A percentile compares a stretch with the other conserved stretches of the same genome.
These are phyloP conservation scores for Neurospora sp. DNA, from an alignment of 495 filamentous ascomycete species.

Conservation along the genomic window DNA sequence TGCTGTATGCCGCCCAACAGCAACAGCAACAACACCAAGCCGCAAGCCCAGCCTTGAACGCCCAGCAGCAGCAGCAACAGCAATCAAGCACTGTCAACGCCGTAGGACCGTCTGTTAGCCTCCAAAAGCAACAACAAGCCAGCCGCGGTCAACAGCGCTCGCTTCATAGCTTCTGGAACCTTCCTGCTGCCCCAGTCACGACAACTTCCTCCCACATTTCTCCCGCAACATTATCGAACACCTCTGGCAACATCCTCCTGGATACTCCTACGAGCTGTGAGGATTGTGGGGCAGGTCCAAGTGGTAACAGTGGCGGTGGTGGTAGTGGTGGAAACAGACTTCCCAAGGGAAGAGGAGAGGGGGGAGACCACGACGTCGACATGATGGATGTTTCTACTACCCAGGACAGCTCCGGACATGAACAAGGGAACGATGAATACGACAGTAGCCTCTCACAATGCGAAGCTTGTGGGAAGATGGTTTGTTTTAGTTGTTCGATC, in stretches of 20 bases:
- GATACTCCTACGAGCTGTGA: slow-evolving; percentile 27
- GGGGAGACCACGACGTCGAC: slow-evolving; percentile 10
- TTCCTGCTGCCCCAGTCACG: slow-evolving; percentile 18
- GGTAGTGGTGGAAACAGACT: background rate
- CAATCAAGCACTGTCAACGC: background rate
- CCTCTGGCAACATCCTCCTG: background rate
- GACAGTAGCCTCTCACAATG: slow-evolving; percentile 11
- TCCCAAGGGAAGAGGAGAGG: background rate
- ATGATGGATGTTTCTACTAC: slow-evolving; percentile 13
- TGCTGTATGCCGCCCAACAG: slow-evolving; percentile 38
- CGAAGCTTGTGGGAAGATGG: slow-evolving; percentile 31
- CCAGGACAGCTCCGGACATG: slow-evolving; percentile 8
- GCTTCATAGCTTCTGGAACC: slow-evolving; percentile 39
- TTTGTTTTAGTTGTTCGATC: slow-evolving; percentile 40
- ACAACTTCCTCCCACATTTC: slow-evolving; percentile 5
- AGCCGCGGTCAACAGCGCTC: slow-evolving; percentile 24
- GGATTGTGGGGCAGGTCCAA: slow-evolving; percentile 29
- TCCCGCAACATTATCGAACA: background rate
- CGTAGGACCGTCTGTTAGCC: background rate
- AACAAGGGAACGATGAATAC: slow-evolving; percentile 12
- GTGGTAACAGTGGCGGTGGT: background rate
- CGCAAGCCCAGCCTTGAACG: background rate
- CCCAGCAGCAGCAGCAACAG: background rate
- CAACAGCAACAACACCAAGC: slow-evolving; percentile 11
- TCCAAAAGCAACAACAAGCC: slow-evolving; percentile 1